phyloP scores from a whole-genome alignment of 108 stramenopile species.

The Chaetoceros muelleri region DNA sequence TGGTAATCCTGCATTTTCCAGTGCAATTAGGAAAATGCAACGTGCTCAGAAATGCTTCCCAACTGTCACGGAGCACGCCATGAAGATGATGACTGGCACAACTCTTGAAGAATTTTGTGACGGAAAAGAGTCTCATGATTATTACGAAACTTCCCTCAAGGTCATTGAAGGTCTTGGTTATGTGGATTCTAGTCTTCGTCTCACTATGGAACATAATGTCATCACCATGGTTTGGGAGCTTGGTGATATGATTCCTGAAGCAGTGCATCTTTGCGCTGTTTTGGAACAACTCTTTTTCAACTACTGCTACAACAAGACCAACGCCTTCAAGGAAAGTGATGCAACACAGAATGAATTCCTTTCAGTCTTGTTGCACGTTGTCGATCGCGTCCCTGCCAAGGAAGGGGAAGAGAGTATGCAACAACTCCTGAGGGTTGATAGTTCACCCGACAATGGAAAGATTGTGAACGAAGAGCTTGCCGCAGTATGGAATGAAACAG shows the following conservation, averaged over 20 bases:
- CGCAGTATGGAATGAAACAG: constrained; percentile 71
- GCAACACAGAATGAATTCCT: constrained; percentile 82
- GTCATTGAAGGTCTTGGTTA: constrained; percentile 69
- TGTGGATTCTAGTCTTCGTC: constrained; percentile 50
- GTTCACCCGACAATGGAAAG: constrained; percentile 41
- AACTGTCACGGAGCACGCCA: constrained; percentile 63
- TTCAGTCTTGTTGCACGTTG: constrained; percentile 73
- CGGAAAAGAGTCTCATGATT: constrained; percentile 41
- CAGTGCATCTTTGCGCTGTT: constrained; percentile 59
- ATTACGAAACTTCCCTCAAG: constrained; percentile 52
- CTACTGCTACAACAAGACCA: constrained; percentile 83
- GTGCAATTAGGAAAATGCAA: constrained; percentile 60
- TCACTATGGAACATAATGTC: constrained; percentile 85
- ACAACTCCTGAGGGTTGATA: constrained; percentile 49
- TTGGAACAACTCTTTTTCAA: constrained; percentile 68
- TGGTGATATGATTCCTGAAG: constrained; percentile 68
- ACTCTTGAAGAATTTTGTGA: constrained; percentile 78
- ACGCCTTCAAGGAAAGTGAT: constrained; percentile 71
- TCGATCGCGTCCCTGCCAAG: constrained; percentile 63
- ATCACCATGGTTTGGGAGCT: constrained; percentile 80
- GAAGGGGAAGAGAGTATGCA: constrained; percentile 80
- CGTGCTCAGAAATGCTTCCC: constrained; percentile 67
- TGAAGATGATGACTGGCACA: constrained; percentile 73
- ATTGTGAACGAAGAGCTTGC: constrained; percentile 57
- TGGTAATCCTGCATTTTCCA: constrained; percentile 46